These are phyloP conservation scores for Sugiyamaella grinbergsii DNA, from an alignment of 1,139 yeast genomes.

Conservation along the genomic window DNA sequence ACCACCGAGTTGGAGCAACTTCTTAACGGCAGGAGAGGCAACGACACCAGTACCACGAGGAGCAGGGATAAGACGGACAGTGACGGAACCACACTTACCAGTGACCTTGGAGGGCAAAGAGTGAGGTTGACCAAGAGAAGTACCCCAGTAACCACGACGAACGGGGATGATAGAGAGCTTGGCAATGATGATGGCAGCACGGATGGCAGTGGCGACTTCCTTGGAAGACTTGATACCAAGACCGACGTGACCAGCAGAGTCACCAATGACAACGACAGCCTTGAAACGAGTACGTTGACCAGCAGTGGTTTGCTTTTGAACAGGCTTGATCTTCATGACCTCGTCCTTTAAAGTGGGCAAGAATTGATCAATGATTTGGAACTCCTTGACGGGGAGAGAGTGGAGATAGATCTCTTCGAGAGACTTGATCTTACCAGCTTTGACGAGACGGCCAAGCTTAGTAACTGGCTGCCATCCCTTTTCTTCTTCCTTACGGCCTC, in stretches of 20 bases:
- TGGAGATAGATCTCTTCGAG: slow-evolving; percentile 99
- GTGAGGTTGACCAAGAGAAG: slow-evolving; percentile 99
- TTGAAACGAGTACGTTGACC: slow-evolving; percentile 99
- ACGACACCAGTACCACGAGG: slow-evolving; percentile 99
- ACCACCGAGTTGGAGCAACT: slow-evolving; percentile 99
- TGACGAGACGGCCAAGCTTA: slow-evolving; percentile 99
- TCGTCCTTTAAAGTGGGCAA: slow-evolving; percentile 96
- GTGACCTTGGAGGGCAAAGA: slow-evolving; percentile 97
- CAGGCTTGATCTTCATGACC: slow-evolving; percentile 99
- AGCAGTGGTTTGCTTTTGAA: slow-evolving; percentile 99
- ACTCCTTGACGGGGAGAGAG: slow-evolving; percentile 99
- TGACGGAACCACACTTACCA: slow-evolving; percentile 99
- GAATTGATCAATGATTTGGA: slow-evolving; percentile 96
- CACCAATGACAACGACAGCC: slow-evolving; percentile 99
- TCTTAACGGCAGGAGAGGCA: slow-evolving; percentile 99
- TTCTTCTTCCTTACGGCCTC: slow-evolving; percentile 83
- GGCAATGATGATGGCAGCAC: slow-evolving; percentile 99
- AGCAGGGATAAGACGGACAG: slow-evolving; percentile 98
- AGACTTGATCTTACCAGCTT: slow-evolving; percentile 96
- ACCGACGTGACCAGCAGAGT: slow-evolving; percentile 99
- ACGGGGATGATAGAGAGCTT: slow-evolving; percentile 98
- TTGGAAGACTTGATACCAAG: slow-evolving; percentile 99
- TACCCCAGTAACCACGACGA: slow-evolving; percentile 99
- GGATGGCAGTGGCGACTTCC: slow-evolving; percentile 99
- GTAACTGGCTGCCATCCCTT: slow-evolving; percentile 99